Evolutionary conservation across 129 eudicot genomes (phyloP).

Genomic region (Tagetes patula): DNA sequence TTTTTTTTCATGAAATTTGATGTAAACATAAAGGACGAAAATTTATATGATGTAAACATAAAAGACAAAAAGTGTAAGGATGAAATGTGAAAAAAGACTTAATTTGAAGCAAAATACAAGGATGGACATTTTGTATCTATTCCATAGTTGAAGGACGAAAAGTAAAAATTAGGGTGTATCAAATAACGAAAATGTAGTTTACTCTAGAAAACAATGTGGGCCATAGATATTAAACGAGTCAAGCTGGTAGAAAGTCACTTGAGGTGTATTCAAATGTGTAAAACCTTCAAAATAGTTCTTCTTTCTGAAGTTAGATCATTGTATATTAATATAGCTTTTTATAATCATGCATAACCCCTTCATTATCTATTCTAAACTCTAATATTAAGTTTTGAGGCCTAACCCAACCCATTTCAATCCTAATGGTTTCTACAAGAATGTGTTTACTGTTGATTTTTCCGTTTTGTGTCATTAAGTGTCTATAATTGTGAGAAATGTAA

Average conservation of each 20-base stretch:
- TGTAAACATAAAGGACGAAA: too few relatives aligned
- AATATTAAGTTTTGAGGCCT: background rate
- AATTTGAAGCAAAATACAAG: too few relatives aligned
- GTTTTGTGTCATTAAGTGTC: conserved; percentile 26
- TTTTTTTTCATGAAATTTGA: too few relatives aligned
- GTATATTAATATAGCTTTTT: background rate
- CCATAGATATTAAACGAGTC: background rate
- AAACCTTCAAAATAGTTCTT: background rate
- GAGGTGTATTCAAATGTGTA: background rate
- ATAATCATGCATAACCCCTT: background rate
- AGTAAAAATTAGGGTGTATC: too few relatives aligned
- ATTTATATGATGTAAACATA: too few relatives aligned
- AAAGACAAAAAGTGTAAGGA: too few relatives aligned
- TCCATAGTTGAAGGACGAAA: too few relatives aligned
- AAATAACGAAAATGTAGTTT: too few relatives aligned
- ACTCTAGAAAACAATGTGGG: background rate
- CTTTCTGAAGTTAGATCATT: background rate
- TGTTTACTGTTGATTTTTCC: background rate
- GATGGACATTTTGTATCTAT: too few relatives aligned
- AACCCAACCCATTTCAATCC: background rate
- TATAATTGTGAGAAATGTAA: conserved; percentile 24
- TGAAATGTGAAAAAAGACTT: too few relatives aligned
- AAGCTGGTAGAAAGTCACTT: background rate
- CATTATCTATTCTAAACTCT: background rate
- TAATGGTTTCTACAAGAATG: background rate